These are phyloP conservation scores for Cyclotella distinguenda DNA, from an alignment of 108 stramenopile species.

Conservation along the genomic window DNA sequence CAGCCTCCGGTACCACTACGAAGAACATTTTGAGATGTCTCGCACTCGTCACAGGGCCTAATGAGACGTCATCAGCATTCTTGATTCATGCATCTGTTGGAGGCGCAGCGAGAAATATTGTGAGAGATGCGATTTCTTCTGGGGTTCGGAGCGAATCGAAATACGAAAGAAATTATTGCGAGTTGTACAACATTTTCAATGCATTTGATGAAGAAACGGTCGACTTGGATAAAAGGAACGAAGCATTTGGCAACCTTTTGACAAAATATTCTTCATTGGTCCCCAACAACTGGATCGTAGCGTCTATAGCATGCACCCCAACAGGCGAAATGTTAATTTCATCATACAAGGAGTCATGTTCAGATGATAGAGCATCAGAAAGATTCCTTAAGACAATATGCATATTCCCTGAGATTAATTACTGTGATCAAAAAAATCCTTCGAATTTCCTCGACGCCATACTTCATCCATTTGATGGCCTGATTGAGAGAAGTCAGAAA, in stretches of 20 bases:
- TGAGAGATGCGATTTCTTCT: conserved; percentile 7
- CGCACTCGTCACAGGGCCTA: conserved; percentile 62
- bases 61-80: conserved; percentile 17
- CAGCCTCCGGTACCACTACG: conserved; percentile 43
- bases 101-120: conserved; percentile 25
- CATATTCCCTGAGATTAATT: conserved; percentile 31
- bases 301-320: conserved; percentile 56
- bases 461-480: conserved; percentile 63
- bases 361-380: background rate
- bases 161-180: background rate
- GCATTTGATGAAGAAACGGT: conserved; percentile 37
- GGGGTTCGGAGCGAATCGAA: background rate
- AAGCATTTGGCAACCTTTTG: conserved; percentile 8
- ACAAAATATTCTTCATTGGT: conserved; percentile 13
- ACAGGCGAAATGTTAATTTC: conserved; percentile 67
- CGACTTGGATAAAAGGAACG: conserved; percentile 2
- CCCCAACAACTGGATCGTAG: conserved; percentile 55
- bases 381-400: conserved; percentile 17
- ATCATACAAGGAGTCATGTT: conserved; percentile 8
- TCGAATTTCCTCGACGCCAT: conserved; percentile 33
- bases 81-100: conserved; percentile 49
- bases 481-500: conserved; percentile 63
- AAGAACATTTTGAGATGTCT: conserved; percentile 64
- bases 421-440: background rate
- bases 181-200: conserved; percentile 31